Evolutionary conservation across 805 yeast genomes (phyloP).

Genomic region (Hanseniaspora meyeri): DNA sequence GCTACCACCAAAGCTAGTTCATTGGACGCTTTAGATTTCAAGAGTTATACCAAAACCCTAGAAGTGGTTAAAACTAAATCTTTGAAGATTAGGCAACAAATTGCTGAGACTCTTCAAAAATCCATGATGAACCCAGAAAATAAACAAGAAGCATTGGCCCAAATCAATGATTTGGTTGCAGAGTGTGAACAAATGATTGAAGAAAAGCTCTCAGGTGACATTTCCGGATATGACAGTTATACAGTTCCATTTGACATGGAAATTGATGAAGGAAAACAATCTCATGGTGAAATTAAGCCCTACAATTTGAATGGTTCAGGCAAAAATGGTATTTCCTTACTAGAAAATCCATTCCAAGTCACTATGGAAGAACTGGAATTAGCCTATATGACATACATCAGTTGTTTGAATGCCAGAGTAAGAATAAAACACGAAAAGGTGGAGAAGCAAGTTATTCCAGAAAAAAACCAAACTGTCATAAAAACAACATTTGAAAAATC

Average conservation of each 20-base stretch:
- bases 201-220: slow-evolving; percentile 5
- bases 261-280: background rate
- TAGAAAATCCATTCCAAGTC: slow-evolving; percentile 11
- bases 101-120: background rate
- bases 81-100: background rate
- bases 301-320: background rate
- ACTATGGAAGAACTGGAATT: slow-evolving; percentile 4
- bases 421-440: background rate
- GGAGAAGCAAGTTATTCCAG: slow-evolving; percentile 1
- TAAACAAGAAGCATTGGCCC: background rate
- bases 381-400: background rate
- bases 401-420: background rate
- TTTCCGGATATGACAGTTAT: slow-evolving; percentile 1
- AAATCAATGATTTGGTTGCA: background rate
- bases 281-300: background rate
- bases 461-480: background rate
- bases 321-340: background rate
- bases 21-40: background rate
- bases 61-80: background rate
- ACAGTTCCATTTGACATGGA: background rate
- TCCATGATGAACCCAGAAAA: slow-evolving; percentile 3
- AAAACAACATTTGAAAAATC: background rate
- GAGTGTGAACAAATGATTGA: slow-evolving; percentile 2
- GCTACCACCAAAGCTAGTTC: background rate
- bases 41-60: background rate